Percentiles rank a stretch among this genome's conserved stretches.
These are phyloP conservation scores for Setaria italica DNA, from an alignment of 202 grass and related monocot genomes.

Conservation along the genomic window DNA sequence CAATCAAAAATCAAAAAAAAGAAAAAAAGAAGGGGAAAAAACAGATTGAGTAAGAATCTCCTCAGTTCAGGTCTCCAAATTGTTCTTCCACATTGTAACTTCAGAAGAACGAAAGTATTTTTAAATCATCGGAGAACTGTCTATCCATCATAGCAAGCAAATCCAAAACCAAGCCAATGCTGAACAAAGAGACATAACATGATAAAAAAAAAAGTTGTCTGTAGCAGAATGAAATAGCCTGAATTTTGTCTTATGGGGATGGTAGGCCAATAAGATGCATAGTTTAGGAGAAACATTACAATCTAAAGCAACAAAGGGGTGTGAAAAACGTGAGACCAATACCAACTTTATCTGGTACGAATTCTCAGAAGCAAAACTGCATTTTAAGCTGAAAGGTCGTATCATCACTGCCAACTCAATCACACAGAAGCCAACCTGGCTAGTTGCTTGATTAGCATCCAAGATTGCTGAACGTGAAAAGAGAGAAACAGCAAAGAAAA, in stretches of 20 bases:
- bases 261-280: no score
- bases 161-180: no score
- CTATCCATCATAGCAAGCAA: no score
- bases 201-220: no score
- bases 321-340: no score
- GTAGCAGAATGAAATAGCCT: no score
- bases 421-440: background rate
- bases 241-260: no score
- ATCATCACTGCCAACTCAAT: slow-evolving; percentile 11
- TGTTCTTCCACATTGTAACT: slow-evolving; percentile 58
- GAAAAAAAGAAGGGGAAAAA: no score
- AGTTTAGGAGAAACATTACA: no score
- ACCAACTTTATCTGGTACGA: slow-evolving; percentile 53
- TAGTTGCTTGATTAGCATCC: background rate
- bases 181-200: no score
- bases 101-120: slow-evolving; percentile 70
- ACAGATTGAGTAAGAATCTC: background rate
- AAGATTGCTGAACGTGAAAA: background rate
- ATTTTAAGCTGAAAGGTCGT: slow-evolving; percentile 58
- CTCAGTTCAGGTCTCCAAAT: slow-evolving; percentile 72
- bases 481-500: background rate
- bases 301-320: no score
- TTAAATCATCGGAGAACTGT: slow-evolving; percentile 35
- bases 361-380: slow-evolving; percentile 99
- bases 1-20: no score